These are phyloP conservation scores for Ceratobasidium papillatum DNA, from an alignment of 1,284 basidiomycete species.

Conservation along the genomic window DNA sequence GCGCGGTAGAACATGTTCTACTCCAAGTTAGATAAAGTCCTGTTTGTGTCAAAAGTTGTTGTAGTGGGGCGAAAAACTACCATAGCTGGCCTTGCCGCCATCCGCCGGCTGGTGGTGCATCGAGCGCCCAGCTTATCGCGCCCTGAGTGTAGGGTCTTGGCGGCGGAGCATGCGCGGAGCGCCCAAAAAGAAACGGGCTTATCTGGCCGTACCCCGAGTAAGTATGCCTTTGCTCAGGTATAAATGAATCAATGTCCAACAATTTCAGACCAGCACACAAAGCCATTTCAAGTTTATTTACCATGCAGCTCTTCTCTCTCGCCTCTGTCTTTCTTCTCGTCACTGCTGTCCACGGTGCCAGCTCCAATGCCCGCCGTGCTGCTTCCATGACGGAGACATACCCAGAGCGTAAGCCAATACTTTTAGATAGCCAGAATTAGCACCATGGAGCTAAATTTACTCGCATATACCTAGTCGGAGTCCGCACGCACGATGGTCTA, in stretches of 20 bases:
- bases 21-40: too few relatives aligned
- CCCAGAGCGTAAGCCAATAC: conserved; percentile 14
- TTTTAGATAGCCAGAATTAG: background rate
- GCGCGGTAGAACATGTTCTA: too few relatives aligned
- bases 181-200: too few relatives aligned
- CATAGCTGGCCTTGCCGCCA: too few relatives aligned
- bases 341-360: conserved; percentile 9
- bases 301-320: conserved; percentile 2
- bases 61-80: too few relatives aligned
- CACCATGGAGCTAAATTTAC: background rate
- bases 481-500: conserved; percentile 6
- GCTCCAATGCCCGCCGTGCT: conserved; percentile 7
- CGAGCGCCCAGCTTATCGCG: too few relatives aligned
- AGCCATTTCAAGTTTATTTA: background rate
- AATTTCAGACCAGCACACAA: background rate
- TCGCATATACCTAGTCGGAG: background rate
- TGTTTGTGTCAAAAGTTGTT: too few relatives aligned
- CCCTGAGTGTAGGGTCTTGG: too few relatives aligned
- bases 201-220: too few relatives aligned
- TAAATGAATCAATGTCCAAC: background rate
- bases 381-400: background rate
- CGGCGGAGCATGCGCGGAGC: too few relatives aligned
- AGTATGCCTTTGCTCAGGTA: background rate
- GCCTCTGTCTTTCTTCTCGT: background rate
- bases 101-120: too few relatives aligned